phyloP scores from a whole-genome alignment of 1,139 yeast species.

The Kluyveromyces marxianus region DNA sequence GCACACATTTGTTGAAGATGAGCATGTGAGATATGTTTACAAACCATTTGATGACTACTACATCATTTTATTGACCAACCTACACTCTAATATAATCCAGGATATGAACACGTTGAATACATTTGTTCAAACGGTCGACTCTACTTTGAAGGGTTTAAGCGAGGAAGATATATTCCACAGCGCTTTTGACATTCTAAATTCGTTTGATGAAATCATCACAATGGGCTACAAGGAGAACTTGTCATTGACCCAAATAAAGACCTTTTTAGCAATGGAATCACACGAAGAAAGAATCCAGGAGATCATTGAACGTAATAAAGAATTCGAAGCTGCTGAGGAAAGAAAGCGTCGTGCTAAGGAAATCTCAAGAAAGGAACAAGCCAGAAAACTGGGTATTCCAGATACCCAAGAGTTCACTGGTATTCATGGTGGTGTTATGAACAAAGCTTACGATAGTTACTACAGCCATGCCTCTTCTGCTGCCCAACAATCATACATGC shows the following conservation, averaged over 20 bases:
- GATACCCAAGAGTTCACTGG: slow-evolving; percentile 18
- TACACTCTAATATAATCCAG: slow-evolving; percentile 85
- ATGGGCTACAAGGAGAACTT: slow-evolving; percentile 89
- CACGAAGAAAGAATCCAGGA: slow-evolving; percentile 98
- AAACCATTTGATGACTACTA: slow-evolving; percentile 94
- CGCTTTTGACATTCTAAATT: slow-evolving; percentile 83
- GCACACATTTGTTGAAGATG: slow-evolving; percentile 94
- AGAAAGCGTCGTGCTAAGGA: slow-evolving; percentile 94
- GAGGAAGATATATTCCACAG: slow-evolving; percentile 78
- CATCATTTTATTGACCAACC: slow-evolving; percentile 84
- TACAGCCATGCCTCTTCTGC: slow-evolving; percentile 32
- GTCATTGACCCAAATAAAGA: slow-evolving; percentile 73
- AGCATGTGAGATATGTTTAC: slow-evolving; percentile 84
- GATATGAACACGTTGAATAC: slow-evolving; percentile 89
- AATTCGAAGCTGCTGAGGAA: slow-evolving; percentile 93
- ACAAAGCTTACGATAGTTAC: slow-evolving; percentile 31
- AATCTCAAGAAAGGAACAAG: slow-evolving; percentile 81
- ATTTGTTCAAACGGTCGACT: slow-evolving; percentile 74
- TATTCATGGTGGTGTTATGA: slow-evolving; percentile 15
- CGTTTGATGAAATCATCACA: slow-evolving; percentile 89
- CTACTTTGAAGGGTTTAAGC: slow-evolving; percentile 64
- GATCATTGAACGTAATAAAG: slow-evolving; percentile 93
- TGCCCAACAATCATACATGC: slow-evolving; percentile 32
- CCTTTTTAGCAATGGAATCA: slow-evolving; percentile 94
- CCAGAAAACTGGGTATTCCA: slow-evolving; percentile 41